Base-by-base conservation (phyloP, 169 alveolate genomes). In the Plasmodium reichenowi region DNA sequence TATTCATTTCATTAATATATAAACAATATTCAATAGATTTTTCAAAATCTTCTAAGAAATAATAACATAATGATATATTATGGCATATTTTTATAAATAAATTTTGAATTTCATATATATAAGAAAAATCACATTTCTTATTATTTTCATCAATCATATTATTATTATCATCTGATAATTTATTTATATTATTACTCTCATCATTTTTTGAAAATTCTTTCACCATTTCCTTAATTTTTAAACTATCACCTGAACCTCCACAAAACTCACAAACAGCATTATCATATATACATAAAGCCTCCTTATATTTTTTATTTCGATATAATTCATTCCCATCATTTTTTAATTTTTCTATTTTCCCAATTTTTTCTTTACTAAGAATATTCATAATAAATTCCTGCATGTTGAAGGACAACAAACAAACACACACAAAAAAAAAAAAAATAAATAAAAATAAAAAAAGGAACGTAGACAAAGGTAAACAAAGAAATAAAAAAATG, bases 41-140 rank as follows among this genome's bases (percentile, higher is more conserved):
- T 32, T 80, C 66, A 8, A 54, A 72, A 12, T 72, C 22, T 20
- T 68, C 90, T 26, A 80, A 59, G 50, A 80, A 80, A 48, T 80
- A 80, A 12, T 80, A 80, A 20, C 90, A 80, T 9, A 80, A 32
- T 20, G 90, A 80, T 48, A 80, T 60, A 32, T 80, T 80, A 72
- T 80, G 90, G 10, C 90, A 80, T 32, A 80, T 54, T 9, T 80
- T 80, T 45, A 72, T 56, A 24, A 80, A 80, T 3, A 67, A 26
- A 26, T 54, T 72, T 22, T 68, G 67, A 13, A 67, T 67, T 15
- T 32, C 62, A n/a, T 29, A 20, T 10, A 38, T 8, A 26, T 58
- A 10, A 12, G 72, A 24, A 12, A 12, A 9, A 64, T 26, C 38
- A 22, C 9, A 20, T 0, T 0, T 52, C 9, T 32, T 32, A 32